These are phyloP conservation scores for Eucalyptus paniculata DNA, from an alignment of 345 rosid genomes.

Conservation along the genomic window DNA sequence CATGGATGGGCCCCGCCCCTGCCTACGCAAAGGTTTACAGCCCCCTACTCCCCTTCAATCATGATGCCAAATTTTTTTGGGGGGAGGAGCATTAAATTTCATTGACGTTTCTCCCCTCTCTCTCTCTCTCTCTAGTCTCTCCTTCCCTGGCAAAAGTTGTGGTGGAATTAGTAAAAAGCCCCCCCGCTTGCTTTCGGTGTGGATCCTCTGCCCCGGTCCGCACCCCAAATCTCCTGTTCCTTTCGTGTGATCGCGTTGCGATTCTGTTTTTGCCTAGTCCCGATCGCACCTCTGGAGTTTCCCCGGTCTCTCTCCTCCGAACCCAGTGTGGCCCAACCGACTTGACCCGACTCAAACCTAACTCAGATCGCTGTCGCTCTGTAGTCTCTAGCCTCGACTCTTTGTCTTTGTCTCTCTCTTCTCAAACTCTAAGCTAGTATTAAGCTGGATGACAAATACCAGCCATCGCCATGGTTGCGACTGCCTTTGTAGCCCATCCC, in stretches of 20 bases:
- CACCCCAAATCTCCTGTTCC: background rate
- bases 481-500: background rate
- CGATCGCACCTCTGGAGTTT: background rate
- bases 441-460: background rate
- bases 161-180: background rate
- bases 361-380: background rate
- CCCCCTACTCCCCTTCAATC: background rate
- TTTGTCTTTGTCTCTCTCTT: background rate
- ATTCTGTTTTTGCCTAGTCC: background rate
- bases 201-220: background rate
- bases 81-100: background rate
- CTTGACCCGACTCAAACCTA: background rate
- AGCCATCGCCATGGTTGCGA: background rate
- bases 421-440: background rate
- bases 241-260: background rate
- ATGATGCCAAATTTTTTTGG: background rate
- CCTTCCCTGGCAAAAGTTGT: background rate
- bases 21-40: background rate
- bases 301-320: background rate
- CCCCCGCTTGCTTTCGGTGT: background rate
- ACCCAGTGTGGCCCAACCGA: background rate
- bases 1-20: background rate
- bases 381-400: background rate
- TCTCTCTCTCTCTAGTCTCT: background rate
- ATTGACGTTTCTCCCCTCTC: background rate